These are phyloP conservation scores for Pyrrhoderma lamaoense DNA, from an alignment of 1,284 basidiomycete genomes.

Conservation along the genomic window DNA sequence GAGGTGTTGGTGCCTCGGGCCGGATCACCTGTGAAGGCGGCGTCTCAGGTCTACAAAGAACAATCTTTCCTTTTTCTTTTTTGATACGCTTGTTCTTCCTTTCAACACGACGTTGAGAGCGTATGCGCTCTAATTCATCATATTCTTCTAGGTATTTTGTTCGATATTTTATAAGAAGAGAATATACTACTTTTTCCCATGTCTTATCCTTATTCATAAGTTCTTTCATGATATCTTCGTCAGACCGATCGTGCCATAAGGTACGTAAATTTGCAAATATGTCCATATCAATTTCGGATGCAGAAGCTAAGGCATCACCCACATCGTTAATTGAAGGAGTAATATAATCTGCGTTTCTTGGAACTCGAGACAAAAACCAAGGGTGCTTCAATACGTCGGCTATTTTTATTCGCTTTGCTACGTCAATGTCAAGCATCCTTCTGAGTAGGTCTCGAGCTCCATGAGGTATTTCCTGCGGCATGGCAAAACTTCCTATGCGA, in stretches of 20 bases:
- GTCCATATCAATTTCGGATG: slow-evolving; percentile 74
- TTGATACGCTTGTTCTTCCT: slow-evolving; percentile 22
- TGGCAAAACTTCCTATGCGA: slow-evolving; percentile 72
- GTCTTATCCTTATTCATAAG: slow-evolving; percentile 62
- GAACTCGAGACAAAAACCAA: slow-evolving; percentile 72
- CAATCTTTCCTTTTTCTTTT: slow-evolving; percentile 5
- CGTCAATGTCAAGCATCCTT: slow-evolving; percentile 85
- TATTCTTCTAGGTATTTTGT: slow-evolving; percentile 61
- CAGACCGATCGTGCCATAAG: slow-evolving; percentile 76
- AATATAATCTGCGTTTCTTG: slow-evolving; percentile 41
- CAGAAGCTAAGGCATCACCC: slow-evolving; percentile 53
- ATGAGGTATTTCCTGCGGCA: slow-evolving; percentile 75
- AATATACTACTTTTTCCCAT: slow-evolving; percentile 93
- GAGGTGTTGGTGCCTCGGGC: slow-evolving; percentile 53
- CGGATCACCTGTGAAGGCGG: slow-evolving; percentile 38
- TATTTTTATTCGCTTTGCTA: slow-evolving; percentile 81
- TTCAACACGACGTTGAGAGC: slow-evolving; percentile 27
- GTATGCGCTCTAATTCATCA: slow-evolving; percentile 45
- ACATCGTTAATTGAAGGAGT: slow-evolving; percentile 66
- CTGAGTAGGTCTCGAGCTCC: slow-evolving; percentile 78
- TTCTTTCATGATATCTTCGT: slow-evolving; percentile 63
- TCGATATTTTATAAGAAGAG: slow-evolving; percentile 76
- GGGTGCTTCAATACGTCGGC: slow-evolving; percentile 81
- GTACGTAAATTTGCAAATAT: slow-evolving; percentile 89
- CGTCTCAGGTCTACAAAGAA: slow-evolving; percentile 13